These are phyloP conservation scores for Zasmidium citrigriseum DNA, from an alignment of 2,329 filamentous ascomycete species.

Conservation along the genomic window DNA sequence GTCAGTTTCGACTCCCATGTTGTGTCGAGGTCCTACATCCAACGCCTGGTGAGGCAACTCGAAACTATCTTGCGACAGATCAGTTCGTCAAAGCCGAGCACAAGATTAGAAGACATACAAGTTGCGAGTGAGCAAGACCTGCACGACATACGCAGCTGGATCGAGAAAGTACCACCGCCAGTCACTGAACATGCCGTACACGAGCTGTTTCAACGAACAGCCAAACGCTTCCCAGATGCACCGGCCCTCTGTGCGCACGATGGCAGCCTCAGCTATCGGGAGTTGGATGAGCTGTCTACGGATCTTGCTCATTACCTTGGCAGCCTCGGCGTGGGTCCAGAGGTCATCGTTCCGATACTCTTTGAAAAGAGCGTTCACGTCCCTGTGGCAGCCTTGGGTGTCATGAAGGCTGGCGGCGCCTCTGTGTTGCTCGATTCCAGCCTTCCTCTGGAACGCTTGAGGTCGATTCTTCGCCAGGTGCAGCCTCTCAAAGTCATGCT, in stretches of 20 bases:
- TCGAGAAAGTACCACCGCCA: background rate
- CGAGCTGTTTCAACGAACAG: background rate
- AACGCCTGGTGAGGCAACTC: constrained; percentile 7
- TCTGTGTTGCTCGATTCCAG: constrained; percentile 40
- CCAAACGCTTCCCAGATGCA: constrained; percentile 56
- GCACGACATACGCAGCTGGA: constrained; percentile 26
- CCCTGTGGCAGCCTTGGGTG: constrained; percentile 39
- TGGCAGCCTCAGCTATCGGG: constrained; percentile 25
- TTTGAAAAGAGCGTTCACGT: constrained; percentile 42
- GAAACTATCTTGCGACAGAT: constrained; percentile 8
- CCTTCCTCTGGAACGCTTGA: constrained; percentile 11
- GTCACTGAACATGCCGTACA: background rate
- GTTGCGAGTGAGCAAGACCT: background rate
- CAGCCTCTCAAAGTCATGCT: constrained; percentile 18
- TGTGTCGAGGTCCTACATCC: background rate
- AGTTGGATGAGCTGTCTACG: constrained; percentile 23
- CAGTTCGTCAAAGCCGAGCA: background rate
- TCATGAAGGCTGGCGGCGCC: constrained; percentile 41
- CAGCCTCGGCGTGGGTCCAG: background rate
- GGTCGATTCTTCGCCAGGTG: constrained; percentile 20
- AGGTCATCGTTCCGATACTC: constrained; percentile 32
- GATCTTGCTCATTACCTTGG: constrained; percentile 6
- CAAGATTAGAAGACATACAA: background rate
- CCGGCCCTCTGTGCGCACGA: constrained; percentile 22
- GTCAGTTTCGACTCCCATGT: constrained; percentile 9